Evolutionary conservation across 805 yeast species (phyloP).

Genomic region (Wickerhamomyces chaumierensis): DNA sequence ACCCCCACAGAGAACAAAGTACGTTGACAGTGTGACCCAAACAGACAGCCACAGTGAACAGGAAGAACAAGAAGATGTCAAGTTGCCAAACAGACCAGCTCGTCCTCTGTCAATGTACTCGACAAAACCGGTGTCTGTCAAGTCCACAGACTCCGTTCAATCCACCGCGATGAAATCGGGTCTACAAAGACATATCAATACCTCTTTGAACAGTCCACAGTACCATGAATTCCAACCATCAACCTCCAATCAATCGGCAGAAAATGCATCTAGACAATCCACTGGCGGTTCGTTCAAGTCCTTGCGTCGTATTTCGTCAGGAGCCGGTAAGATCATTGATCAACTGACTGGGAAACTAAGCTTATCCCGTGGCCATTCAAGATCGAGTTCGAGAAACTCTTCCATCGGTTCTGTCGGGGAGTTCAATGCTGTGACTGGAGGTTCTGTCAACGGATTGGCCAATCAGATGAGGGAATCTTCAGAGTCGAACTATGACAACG

Average conservation of each 20-base stretch:
- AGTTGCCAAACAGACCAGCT: not conserved
- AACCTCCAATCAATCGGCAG: constrained; percentile 23
- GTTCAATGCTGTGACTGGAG: constrained; percentile 4
- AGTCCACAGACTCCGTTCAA: constrained; percentile 29
- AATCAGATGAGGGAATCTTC: not conserved
- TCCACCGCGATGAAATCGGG: constrained; percentile 7
- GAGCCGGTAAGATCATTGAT: constrained; percentile 16
- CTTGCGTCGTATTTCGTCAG: constrained; percentile 19
- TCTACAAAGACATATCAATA: not conserved
- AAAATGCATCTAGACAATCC: constrained; percentile 10
- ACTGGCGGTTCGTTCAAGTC: constrained; percentile 23
- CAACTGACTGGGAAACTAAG: constrained; percentile 17
- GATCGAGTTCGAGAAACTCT: constrained; percentile 18
- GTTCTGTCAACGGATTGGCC: too few species aligned
- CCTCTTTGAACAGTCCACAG: constrained; percentile 6
- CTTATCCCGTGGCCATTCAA: constrained; percentile 13
- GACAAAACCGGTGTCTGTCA: not conserved
- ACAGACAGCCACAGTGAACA: constrained; percentile 9
- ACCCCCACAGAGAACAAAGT: constrained; percentile 16
- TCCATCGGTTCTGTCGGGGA: constrained; percentile 18
- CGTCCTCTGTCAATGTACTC: not conserved
- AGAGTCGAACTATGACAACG: not conserved
- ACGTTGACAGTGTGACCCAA: constrained; percentile 19
- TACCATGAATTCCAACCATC: constrained; percentile 29
- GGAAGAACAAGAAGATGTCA: not conserved